Evolutionary conservation across 495 filamentous ascomycete species (phyloP), one percentile per base, ranked within the genome.

Genomic region (Penicillium salamii): DNA sequence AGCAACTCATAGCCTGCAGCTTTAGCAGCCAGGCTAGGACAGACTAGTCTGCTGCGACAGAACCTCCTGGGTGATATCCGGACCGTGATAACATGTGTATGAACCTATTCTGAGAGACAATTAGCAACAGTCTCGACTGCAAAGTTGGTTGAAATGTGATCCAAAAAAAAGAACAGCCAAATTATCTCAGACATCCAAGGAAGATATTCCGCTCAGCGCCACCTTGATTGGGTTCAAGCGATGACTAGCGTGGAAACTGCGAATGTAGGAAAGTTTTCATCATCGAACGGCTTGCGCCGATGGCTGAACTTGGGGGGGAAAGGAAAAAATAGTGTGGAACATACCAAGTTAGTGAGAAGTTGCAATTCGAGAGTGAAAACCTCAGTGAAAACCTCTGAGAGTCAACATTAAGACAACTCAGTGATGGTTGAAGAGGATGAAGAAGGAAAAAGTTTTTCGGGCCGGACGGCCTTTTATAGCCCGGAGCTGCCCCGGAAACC

Each of bases 241-340:
- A 74, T 67, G 70, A 56, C 73, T 75, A 70, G 71, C 71, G 73
- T 77, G 70, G 68, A 77, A 77, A 74, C 73, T 77, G 73, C 73
- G 73, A 77, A 77, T 75, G 70, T 72, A 67, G 73, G 65, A 74
- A 67, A 41, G 23, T 69, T 76, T 75, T 77, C 71, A 77, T 77
- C 73, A 73, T 75, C 54, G 51, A 62, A 58, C 46, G 57, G 59
- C 62, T 50, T 39, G 34, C 49, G 60, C 57, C 52, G 40, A 46
- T 57, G 58, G 53, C 59, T 49, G 47, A 40, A 26, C 24, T n/a
- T 31, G 37, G 7, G 29, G 33, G 28, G 48, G 34, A 38, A 15
- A 34, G 44, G 38, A 50, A 35, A 57, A 41, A 46, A 55, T 26
- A 26, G 23, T 8, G 8, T 26, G 17, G 1, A 28, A 59, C 61